Percentiles rank a stretch among this genome's conserved stretches.
Conservation (phyloP, 352 stramenopile genomes). For the Phytophthora sp. region DNA sequence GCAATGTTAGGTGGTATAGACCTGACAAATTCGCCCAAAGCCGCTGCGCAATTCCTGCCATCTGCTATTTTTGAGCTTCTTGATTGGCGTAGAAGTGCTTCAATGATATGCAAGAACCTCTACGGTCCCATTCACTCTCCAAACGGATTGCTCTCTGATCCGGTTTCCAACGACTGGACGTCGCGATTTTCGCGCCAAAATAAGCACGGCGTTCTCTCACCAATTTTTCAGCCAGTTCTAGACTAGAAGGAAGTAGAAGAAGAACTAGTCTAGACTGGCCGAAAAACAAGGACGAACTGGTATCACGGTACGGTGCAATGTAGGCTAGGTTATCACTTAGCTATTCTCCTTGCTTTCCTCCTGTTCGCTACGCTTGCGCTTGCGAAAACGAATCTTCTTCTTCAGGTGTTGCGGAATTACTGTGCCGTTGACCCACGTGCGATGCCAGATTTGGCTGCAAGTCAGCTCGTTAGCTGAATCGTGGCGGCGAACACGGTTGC, state of each 20-base stretch:
- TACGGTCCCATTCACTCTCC: background rate
- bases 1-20: background rate
- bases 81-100: background rate
- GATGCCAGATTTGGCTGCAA: conserved; percentile 8
- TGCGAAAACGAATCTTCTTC: conserved; percentile 3
- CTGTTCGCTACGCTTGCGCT: background rate
- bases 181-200: background rate
- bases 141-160: background rate
- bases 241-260: background rate
- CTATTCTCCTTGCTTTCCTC: background rate
- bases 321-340: too few species aligned
- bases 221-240: background rate
- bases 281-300: too few species aligned
- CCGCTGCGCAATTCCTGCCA: background rate
- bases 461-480: conserved; percentile 8
- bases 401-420: background rate
- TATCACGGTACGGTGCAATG: too few species aligned
- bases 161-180: too few species aligned
- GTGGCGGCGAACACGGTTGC: background rate
- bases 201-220: background rate
- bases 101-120: background rate
- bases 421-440: background rate
- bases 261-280: background rate
- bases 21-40: too few species aligned
- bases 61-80: background rate